Base-by-base conservation (phyloP, 1,139 yeast genomes). In the Sugiyamaella xylanicola region DNA sequence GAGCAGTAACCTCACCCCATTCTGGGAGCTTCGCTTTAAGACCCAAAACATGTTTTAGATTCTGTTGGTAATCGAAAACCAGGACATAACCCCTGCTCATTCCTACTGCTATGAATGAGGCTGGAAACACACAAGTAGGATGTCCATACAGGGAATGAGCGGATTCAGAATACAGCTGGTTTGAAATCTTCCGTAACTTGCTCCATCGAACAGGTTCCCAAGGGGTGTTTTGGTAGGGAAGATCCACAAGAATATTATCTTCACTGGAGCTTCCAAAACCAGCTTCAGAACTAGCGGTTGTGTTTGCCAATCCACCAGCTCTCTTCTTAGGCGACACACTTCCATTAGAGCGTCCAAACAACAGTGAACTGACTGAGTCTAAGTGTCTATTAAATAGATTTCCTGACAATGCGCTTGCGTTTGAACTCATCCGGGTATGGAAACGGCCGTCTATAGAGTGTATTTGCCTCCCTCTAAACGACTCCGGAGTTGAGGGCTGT, bases 51-150 rank as follows among this genome's bases (percentile, higher is more conserved):
- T 70, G 72, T 29, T 74, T 72, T 13, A 83, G 68, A 39, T 69
- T 72, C 68, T 88, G 95, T 49, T 77, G 78, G 62, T 84, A 86
- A 64, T 83, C 86, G 68, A 86, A 88, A 1, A 85, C 74, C 16
- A 86, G 68, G 0, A 87, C 75, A 47, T 68, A 72, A 1, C 92
- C 92, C 49, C 76, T 76, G 1, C 77, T 65, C 0, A 95, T 87
- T 1, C 90, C 95, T 11, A 88, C 65, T 0, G 81, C 82, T 1
- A 89, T 75, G 53, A 75, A 75, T 2, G 83, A 75, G 1, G 83
- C 77, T 0, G 84, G 77, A 2, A 76, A 72, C 7, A 86, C 64
- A 21, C 73, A 70, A 0, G 77, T 72, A 0, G 85, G 80, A 1
- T 69, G 65, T 0, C 95, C 96, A 61, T 79, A 77, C 7, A 67